Percentiles rank a stretch among this genome's conserved stretches.
Conservation (phyloP, 2,329 filamentous ascomycete genomes). For the Colletotrichum graminicola region DNA sequence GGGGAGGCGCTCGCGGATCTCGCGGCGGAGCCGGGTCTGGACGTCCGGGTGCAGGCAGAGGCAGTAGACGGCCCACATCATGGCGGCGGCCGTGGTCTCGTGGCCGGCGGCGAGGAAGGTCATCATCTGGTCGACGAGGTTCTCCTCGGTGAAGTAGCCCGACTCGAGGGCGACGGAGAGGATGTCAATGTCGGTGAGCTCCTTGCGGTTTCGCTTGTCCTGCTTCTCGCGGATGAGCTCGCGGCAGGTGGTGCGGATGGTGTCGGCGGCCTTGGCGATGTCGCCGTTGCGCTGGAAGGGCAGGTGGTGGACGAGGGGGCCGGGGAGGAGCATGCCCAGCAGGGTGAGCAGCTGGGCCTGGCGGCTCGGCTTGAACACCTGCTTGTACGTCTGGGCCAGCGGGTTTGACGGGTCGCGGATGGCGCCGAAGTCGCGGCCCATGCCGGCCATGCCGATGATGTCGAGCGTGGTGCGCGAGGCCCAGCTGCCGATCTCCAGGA, state of each 20-base stretch:
- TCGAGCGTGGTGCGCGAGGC: constrained; percentile 77
- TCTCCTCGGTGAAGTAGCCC: constrained; percentile 80
- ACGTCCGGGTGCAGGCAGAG: constrained; percentile 75
- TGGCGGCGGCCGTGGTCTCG: constrained; percentile 80
- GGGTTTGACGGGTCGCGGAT: constrained; percentile 70
- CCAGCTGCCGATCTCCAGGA: constrained; percentile 70
- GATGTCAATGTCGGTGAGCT: constrained; percentile 75
- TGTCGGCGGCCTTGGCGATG: constrained; percentile 65
- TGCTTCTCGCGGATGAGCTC: constrained; percentile 80
- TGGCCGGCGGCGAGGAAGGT: constrained; percentile 88
- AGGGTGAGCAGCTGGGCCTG: constrained; percentile 69
- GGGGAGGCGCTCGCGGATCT: constrained; percentile 74
- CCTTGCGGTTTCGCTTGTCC: constrained; percentile 59
- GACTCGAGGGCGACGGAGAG: constrained; percentile 83
- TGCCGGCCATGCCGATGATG: constrained; percentile 79
- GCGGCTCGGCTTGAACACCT: constrained; percentile 65
- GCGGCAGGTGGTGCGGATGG: constrained; percentile 75
- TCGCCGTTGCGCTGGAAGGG: constrained; percentile 80
- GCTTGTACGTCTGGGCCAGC: constrained; percentile 69
- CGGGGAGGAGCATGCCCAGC: constrained; percentile 71
- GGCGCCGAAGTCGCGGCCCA: constrained; percentile 78
- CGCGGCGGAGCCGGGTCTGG: constrained; percentile 75
- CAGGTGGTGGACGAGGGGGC: constrained; percentile 70
- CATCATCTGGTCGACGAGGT: constrained; percentile 91
- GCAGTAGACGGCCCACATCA: constrained; percentile 81